Percentiles rank a stretch among this genome's conserved stretches.
Conservation (phyloP, 1,284 basidiomycete genomes). For the Malassezia slooffiae region DNA sequence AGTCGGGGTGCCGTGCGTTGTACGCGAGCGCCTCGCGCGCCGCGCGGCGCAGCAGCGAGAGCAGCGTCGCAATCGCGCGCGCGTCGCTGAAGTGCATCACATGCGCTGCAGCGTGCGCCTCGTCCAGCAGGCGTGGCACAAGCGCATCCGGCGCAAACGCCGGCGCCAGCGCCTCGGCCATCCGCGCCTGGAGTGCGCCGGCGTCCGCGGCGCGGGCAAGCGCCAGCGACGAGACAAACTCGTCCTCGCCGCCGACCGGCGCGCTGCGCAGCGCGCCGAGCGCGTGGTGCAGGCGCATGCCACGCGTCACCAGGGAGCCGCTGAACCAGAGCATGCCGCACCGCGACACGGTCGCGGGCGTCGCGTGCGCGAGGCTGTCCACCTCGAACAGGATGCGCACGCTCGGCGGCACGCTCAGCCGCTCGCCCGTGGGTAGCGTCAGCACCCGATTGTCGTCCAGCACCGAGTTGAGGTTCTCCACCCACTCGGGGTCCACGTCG, state of each 20-base stretch:
- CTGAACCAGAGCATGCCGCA: conserved; percentile 99
- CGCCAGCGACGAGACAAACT: conserved; percentile 53
- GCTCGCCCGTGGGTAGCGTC: conserved; percentile 94
- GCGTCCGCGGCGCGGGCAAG: conserved; percentile 55
- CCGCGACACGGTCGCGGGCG: conserved; percentile 94
- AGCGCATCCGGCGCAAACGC: conserved; percentile 63
- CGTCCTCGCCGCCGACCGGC: conserved; percentile 81
- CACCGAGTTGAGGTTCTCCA: conserved; percentile 91
- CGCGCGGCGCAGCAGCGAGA: conserved; percentile 94
- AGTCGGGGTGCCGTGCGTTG: conserved; percentile 86
- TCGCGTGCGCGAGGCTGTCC: conserved; percentile 93
- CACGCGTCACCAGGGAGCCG: conserved; percentile 78
- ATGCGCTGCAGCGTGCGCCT: conserved; percentile 73
- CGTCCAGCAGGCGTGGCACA: conserved; percentile 65
- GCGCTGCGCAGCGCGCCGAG: conserved; percentile 64
- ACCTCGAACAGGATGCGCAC: conserved; percentile 99
- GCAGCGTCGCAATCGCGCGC: conserved; percentile 84
- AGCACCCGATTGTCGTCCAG: conserved; percentile 97
- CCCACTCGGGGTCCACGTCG: conserved; percentile 99
- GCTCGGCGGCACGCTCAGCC: conserved; percentile 88
- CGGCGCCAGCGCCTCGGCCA: conserved; percentile 51
- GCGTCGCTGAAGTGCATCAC: conserved; percentile 97
- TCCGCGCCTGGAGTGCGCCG: conserved; percentile 59
- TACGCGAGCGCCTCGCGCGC: conserved; percentile 87
- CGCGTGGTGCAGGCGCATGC: conserved; percentile 86